A percentile compares a stretch with the other conserved stretches of the same genome.
phyloP scores from a whole-genome alignment of 805 yeast genomes.

The Dipodascus geniculatus region DNA sequence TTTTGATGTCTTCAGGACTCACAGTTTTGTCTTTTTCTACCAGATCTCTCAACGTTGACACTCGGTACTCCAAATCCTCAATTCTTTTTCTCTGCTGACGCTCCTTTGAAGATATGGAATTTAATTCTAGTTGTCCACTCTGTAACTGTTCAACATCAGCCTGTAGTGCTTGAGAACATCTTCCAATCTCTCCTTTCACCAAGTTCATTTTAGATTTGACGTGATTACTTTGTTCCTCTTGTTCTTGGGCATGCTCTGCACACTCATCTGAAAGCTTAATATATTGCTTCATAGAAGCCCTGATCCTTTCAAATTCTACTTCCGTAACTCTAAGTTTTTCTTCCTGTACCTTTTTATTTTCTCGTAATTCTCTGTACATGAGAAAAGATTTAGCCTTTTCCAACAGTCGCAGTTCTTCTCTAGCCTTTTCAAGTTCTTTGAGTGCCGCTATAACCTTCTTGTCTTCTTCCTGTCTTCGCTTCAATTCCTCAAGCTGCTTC shows the following conservation, averaged over 20 bases:
- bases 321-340: background rate
- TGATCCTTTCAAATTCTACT: conserved; percentile 2
- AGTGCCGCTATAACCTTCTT: conserved; percentile 6
- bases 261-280: background rate
- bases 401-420: conserved; percentile 3
- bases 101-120: background rate
- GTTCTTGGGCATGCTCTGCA: background rate
- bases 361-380: background rate
- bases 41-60: background rate
- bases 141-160: conserved; percentile 10
- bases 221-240: background rate
- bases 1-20: background rate
- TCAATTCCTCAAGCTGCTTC: conserved; percentile 7
- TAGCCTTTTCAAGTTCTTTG: conserved; percentile 2
- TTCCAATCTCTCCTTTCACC: conserved; percentile 6
- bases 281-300: background rate
- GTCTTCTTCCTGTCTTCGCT: conserved; percentile 12
- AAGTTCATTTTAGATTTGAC: conserved; percentile 1
- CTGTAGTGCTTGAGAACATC: conserved; percentile 7
- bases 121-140: conserved; percentile 4
- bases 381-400: background rate
- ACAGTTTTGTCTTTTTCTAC: background rate
- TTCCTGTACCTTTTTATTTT: conserved; percentile 1
- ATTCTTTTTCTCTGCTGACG: background rate
- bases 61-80: background rate